Percentiles rank a stretch among this genome's conserved stretches.
These are phyloP conservation scores for Trametes hirsuta DNA, from an alignment of 1,284 basidiomycete genomes.

Conservation along the genomic window DNA sequence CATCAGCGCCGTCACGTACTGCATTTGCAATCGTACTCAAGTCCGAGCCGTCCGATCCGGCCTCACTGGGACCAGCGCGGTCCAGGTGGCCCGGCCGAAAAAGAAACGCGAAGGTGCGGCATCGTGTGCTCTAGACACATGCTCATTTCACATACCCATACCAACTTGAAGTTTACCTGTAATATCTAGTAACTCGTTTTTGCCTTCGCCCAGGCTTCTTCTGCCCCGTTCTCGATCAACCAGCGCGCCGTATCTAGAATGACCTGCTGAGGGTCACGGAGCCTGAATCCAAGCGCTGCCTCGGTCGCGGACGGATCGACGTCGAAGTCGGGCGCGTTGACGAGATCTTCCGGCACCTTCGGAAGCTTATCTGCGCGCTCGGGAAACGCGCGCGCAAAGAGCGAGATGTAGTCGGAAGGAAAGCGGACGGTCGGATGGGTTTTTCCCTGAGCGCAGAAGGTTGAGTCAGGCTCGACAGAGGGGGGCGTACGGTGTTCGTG, in stretches of 20 bases:
- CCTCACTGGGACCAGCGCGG: too few species aligned
- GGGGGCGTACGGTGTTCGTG: too few species aligned
- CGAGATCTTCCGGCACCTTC: background rate
- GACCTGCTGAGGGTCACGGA: background rate
- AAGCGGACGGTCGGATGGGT: background rate
- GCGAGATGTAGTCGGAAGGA: background rate
- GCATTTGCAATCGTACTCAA: too few species aligned
- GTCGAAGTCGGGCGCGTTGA: background rate
- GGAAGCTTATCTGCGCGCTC: constrained; percentile 1
- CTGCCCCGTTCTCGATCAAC: background rate
- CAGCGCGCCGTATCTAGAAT: background rate
- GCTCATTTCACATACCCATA: too few species aligned
- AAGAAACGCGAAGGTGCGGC: too few species aligned
- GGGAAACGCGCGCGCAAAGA: background rate
- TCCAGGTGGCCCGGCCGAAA: too few species aligned
- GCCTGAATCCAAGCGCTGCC: background rate
- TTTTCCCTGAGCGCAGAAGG: background rate
- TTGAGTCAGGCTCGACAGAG: background rate
- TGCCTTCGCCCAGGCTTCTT: background rate
- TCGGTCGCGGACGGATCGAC: constrained; percentile 4
- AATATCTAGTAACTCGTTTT: background rate
- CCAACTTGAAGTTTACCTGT: too few species aligned
- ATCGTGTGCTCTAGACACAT: too few species aligned
- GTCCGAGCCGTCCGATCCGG: too few species aligned
- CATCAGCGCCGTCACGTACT: too few species aligned